Evolutionary conservation across 2,329 filamentous ascomycete genomes (phyloP), one percentile per base, ranked within the genome.

Genomic region (Alternaria sp.): DNA sequence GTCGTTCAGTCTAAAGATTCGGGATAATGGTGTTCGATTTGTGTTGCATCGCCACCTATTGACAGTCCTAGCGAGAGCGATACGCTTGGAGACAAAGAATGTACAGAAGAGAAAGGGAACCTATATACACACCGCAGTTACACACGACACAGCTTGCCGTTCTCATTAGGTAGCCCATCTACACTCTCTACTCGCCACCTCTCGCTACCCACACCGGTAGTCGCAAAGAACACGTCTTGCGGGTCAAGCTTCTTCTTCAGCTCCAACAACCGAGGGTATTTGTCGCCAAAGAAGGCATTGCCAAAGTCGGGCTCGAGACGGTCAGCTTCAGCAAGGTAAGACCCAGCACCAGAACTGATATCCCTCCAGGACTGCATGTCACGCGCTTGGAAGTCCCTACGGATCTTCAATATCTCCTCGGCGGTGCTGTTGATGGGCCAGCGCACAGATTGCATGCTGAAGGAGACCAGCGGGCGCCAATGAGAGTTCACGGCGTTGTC

Each of bases 181-280:
- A 70, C 65, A 34, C 72, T 75, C 59, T 74, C 70, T 1, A 77
- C 74, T 40, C 39, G 69, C 73, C 73, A 77, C 54, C 67, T 57
- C 61, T 77, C 74, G 33, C 73, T 76, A 0, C 74, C 74, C 2
- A 76, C 74, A 14, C 66, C 68, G 0, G 73, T 76, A 0, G 66
- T 64, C 1, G 72, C 73, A 48, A 71, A 77, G 53, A 78, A 77
- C 1, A 78, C 67, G 52, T 72, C 72, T 23, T 68, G 51, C 6
- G 76, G 76, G 56, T 78, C 76, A 11, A 74, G 68, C 54, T 73
- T 71, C 45, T 57, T 54, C 62, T 75, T 76, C 41, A 76, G 26
- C 31, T 69, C 56, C 11, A 76, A 46, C 24, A 77, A 51, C 33
- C 61, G 58, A 5, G 68, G 69, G 61, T 77, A 77, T 37, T 76